These are phyloP conservation scores for Neoscytalidium dimidiatum DNA, from an alignment of 2,329 filamentous ascomycete species.

Conservation along the genomic window DNA sequence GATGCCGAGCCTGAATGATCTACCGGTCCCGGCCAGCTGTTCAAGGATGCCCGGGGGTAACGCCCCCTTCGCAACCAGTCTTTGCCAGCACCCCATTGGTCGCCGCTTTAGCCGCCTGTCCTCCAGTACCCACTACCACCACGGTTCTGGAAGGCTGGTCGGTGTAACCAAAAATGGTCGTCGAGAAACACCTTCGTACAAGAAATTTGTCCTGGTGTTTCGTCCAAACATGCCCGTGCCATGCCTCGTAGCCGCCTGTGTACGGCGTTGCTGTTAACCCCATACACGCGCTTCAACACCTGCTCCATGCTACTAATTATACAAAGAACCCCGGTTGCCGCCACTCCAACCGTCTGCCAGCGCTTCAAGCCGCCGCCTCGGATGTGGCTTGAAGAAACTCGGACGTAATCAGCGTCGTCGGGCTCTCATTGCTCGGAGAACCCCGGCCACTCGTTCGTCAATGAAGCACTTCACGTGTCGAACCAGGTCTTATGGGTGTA, in stretches of 20 bases:
- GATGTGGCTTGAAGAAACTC: not conserved
- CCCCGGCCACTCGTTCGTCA: not conserved
- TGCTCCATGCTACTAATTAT: constrained; percentile 8
- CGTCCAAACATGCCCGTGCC: not conserved
- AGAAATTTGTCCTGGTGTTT: not conserved
- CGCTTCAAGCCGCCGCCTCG: not conserved
- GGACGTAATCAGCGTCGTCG: not conserved
- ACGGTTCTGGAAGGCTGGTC: not conserved
- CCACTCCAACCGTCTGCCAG: not conserved
- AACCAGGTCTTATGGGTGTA: not conserved
- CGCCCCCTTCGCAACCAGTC: not conserved
- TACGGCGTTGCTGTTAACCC: not conserved
- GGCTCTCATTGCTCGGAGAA: not conserved
- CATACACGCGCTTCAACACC: not conserved
- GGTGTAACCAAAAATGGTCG: constrained; percentile 5
- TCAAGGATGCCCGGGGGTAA: not conserved
- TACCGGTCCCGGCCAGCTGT: constrained; percentile 2
- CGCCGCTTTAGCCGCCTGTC: constrained; percentile 7
- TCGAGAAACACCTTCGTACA: not conserved
- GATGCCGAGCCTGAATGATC: constrained; percentile 8
- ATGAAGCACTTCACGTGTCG: constrained; percentile 15
- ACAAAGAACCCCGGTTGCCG: not conserved
- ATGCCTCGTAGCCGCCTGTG: constrained; percentile 1
- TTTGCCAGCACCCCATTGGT: not conserved
- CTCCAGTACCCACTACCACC: not conserved